Evolutionary conservation across 2,329 filamentous ascomycete species (phyloP), one percentile per base, ranked within the genome.

Genomic region (Fusarium sp.): DNA sequence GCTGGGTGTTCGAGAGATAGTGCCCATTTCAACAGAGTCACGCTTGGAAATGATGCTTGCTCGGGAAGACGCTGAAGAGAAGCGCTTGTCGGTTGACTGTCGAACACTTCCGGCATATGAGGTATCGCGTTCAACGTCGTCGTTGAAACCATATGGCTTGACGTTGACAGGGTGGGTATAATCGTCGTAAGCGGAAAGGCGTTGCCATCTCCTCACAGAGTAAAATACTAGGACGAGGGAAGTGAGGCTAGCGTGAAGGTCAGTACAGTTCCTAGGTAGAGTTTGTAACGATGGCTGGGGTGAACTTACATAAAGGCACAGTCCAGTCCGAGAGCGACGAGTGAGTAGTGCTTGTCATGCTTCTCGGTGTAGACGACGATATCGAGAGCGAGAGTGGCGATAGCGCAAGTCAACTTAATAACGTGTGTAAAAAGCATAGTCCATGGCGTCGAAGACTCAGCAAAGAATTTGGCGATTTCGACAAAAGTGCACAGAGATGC

Each of bases 381-480:
- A 60, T 88, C 85, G 26, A 89, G 78, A 2, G 78, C 83, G 24
- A 88, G 76, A 26, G 85, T 83, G 36, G 81, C 81, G 8, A 78
- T 67, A 0, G 84, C 80, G 21, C 85, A 81, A 1, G 82, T 80
- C 43, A 85, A 65, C 69, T 87, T 88, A 71, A 88, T 67, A 58
- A 84, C 75, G 62, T 87, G 83, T 19, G 82, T 83, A 65, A 84
- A 83, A 5, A 88, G 76, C 79, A 89, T 82, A 7, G 82, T 83
- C 75, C 86, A 84, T 3, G 87, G 86, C 13, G 87, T 88, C 55
- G 89, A 74, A 1, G 82, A 80, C 73, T 88, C 85, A 31, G 81
- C 78, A 47, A 81, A 79, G 59, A 80, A 83, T 67, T 79, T 83
- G 43, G 79, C 81, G 33, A 87, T 79, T 65, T 87, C 84, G 60